Evolutionary conservation across 257 asterid species (phyloP).

Genomic region (Solanum okadae): DNA sequence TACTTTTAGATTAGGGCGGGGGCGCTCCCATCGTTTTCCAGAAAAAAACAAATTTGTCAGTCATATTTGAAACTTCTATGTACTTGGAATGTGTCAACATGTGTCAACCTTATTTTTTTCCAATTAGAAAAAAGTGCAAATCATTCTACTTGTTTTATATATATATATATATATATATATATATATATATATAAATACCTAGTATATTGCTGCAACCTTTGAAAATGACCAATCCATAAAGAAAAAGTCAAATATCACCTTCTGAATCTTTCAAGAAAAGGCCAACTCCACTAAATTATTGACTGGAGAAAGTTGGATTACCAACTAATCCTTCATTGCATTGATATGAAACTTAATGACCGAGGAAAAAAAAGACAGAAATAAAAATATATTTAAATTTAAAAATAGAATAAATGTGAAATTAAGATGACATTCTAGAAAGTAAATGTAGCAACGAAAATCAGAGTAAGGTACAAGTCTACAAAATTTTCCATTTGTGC

Average conservation of each 20-base stretch:
- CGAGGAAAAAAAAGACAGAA: neutral
- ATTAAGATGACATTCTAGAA: neutral
- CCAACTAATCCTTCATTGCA: neutral
- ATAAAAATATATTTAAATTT: neutral
- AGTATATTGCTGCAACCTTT: neutral
- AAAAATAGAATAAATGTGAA: neutral
- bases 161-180: too few species aligned
- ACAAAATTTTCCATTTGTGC: slow-evolving; percentile 62
- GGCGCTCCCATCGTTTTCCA: neutral
- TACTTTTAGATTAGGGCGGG: neutral
- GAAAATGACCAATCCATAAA: neutral
- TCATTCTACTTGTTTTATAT: neutral
- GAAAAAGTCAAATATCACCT: neutral
- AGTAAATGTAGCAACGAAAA: neutral
- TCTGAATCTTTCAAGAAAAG: neutral
- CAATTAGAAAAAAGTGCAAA: neutral
- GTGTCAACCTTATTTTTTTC: neutral
- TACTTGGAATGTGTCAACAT: neutral
- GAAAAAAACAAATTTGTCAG: neutral
- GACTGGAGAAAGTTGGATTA: neutral
- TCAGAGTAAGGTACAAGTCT: neutral
- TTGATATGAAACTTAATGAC: neutral
- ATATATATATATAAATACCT: too few species aligned
- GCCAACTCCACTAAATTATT: neutral
- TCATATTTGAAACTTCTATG: neutral